Conservation (phyloP, 116 monocot genomes). For the Zostera marina region DNA sequence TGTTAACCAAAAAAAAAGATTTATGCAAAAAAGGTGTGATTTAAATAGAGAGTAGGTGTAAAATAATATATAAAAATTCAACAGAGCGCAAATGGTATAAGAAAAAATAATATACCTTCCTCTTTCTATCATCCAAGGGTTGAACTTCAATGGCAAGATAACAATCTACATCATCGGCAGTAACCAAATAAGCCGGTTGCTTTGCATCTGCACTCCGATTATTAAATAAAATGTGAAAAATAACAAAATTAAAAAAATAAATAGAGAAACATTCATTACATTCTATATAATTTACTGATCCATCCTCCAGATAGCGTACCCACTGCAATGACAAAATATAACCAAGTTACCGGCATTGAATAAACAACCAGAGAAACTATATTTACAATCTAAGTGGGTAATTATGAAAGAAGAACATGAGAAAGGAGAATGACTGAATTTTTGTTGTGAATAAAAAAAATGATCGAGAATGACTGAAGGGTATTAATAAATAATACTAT, state of each 20-base stretch:
- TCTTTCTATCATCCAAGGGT: constrained; percentile 77
- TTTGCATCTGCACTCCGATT: constrained; percentile 45
- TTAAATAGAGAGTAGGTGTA: background rate
- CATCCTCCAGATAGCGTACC: constrained; percentile 91
- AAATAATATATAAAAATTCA: background rate
- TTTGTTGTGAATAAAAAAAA: background rate
- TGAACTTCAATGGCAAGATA: constrained; percentile 96
- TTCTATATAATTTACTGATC: constrained; percentile 84
- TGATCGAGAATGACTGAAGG: no score
- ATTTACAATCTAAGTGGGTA: no score
- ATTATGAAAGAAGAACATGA: no score
- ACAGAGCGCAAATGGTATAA: background rate
- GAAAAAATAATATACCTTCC: constrained; percentile 46
- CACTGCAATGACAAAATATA: constrained; percentile 28
- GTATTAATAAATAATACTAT: no score
- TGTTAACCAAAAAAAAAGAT: background rate
- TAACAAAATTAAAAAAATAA: background rate
- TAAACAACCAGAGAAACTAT: background rate
- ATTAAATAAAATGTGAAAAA: constrained; percentile 2
- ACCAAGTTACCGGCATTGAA: constrained; percentile 1
- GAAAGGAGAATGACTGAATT: background rate
- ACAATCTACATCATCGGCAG: constrained; percentile 93
- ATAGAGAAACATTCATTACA: constrained; percentile 26
- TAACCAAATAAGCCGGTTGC: constrained; percentile 85
- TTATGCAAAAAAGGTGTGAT: background rate